These are phyloP conservation scores for Cladophialophora bantiana DNA, from an alignment of 2,329 filamentous ascomycete species.

Conservation along the genomic window DNA sequence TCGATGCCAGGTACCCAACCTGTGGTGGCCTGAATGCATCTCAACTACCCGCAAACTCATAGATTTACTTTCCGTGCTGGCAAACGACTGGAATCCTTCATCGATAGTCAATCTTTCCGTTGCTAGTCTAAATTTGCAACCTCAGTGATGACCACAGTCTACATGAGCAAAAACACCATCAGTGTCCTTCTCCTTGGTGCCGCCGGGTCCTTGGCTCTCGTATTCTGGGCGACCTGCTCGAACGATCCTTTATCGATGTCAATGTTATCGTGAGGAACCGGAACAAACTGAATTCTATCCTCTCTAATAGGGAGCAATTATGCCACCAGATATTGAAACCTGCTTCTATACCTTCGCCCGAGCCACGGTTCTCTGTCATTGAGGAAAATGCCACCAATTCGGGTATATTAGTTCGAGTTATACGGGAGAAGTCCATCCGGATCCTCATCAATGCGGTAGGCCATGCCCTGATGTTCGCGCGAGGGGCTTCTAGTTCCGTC, in stretches of 20 bases:
- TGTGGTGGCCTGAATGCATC: background rate
- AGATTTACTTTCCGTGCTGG: background rate
- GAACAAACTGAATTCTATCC: background rate
- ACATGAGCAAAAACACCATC: slow-evolving; percentile 1
- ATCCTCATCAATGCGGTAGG: slow-evolving; percentile 14
- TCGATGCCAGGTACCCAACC: background rate
- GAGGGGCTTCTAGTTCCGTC: background rate
- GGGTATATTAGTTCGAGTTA: background rate
- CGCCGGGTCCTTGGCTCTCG: slow-evolving; percentile 11
- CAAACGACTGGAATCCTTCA: background rate
- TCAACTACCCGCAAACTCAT: background rate
- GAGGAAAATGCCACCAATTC: slow-evolving; percentile 9
- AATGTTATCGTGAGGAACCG: slow-evolving; percentile 4
- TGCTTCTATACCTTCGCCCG: background rate
- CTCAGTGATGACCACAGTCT: slow-evolving; percentile 31
- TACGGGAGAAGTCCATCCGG: slow-evolving; percentile 1
- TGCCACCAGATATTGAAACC: background rate
- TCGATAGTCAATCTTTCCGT: background rate
- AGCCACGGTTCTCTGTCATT: background rate
- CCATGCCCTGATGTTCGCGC: slow-evolving; percentile 12
- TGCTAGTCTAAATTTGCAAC: background rate
- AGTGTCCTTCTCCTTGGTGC: slow-evolving; percentile 16
- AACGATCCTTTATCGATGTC: slow-evolving; percentile 7
- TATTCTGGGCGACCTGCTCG: slow-evolving; percentile 6
- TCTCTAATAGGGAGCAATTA: background rate